Conservation (phyloP, 805 yeast species). For the Debaryomyces tyrocola region DNA sequence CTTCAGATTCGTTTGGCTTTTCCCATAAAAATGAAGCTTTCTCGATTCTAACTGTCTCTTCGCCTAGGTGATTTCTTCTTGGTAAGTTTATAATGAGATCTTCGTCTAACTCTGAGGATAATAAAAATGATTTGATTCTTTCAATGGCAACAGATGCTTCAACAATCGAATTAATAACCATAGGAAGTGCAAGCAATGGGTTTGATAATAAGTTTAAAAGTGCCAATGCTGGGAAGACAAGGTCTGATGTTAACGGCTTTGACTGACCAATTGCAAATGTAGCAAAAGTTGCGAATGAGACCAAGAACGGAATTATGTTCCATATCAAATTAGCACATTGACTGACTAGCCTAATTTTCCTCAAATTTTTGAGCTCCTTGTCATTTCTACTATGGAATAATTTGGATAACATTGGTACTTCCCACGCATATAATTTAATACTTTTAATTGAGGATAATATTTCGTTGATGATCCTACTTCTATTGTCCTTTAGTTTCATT, state of each 20-base stretch:
- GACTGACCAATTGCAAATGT: constrained; percentile 47
- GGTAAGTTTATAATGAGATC: constrained; percentile 21
- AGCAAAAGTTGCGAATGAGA: constrained; percentile 61
- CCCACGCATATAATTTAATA: constrained; percentile 72
- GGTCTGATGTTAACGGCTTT: constrained; percentile 60
- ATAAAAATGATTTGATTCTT: constrained; percentile 52
- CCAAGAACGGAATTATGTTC: constrained; percentile 64
- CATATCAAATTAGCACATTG: constrained; percentile 55
- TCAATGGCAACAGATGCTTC: constrained; percentile 60
- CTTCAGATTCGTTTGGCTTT: constrained; percentile 11
- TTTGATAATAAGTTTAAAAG: constrained; percentile 57
- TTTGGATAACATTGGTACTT: constrained; percentile 57
- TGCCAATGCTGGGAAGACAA: constrained; percentile 68
- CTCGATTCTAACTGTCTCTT: constrained; percentile 39
- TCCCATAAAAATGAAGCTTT: constrained; percentile 59
- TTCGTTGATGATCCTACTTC: constrained; percentile 62
- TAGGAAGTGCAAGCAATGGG: constrained; percentile 61
- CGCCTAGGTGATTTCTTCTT: constrained; percentile 17
- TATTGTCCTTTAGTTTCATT: constrained; percentile 61
- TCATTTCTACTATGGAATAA: constrained; percentile 56
- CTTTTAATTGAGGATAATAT: constrained; percentile 59
- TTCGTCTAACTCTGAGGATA: constrained; percentile 46
- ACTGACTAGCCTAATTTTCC: constrained; percentile 45
- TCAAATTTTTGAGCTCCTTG: constrained; percentile 53
- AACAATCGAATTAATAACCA: constrained; percentile 52